Evolutionary conservation across 495 filamentous ascomycete species (phyloP).

Genomic region (Hypomontagnella submonticulosa): DNA sequence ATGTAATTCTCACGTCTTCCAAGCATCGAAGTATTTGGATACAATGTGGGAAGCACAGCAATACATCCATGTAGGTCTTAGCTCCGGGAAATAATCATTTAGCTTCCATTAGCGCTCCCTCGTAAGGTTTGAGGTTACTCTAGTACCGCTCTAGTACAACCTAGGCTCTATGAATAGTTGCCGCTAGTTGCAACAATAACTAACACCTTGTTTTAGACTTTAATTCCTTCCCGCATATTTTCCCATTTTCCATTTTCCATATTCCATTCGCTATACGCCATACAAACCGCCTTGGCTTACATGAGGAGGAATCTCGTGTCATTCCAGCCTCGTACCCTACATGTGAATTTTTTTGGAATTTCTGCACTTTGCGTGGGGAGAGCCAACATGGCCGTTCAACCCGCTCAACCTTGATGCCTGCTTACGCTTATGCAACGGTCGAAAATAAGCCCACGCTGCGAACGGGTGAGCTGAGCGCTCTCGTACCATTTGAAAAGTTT

Average conservation of each 20-base stretch:
- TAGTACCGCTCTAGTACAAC: constrained; percentile 3
- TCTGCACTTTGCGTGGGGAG: constrained; percentile 4
- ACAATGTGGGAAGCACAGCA: background rate
- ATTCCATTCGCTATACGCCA: background rate
- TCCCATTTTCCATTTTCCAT: no score
- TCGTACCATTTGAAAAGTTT: constrained; percentile 1
- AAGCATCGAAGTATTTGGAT: background rate
- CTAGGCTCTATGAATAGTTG: constrained; percentile 11
- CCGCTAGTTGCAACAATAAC: constrained; percentile 38
- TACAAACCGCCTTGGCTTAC: constrained; percentile 5
- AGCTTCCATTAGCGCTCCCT: constrained; percentile 19
- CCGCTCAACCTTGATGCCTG: constrained; percentile 7
- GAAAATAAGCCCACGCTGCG: constrained; percentile 8
- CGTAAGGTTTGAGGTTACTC: constrained; percentile 28
- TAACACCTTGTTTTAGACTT: constrained; percentile 43
- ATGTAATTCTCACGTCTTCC: constrained; percentile 4
- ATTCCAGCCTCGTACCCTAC: constrained; percentile 17
- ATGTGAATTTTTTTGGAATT: constrained; percentile 10
- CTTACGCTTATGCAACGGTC: background rate
- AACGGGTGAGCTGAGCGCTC: constrained; percentile 11
- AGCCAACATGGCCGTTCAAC: background rate
- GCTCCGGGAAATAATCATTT: constrained; percentile 35
- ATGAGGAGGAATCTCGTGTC: constrained; percentile 12
- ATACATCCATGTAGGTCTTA: constrained; percentile 10
- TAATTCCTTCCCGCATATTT: constrained; percentile 32